Evolutionary conservation across 2,329 filamentous ascomycete genomes (phyloP).

Genomic region (Colletotrichum melonis): DNA sequence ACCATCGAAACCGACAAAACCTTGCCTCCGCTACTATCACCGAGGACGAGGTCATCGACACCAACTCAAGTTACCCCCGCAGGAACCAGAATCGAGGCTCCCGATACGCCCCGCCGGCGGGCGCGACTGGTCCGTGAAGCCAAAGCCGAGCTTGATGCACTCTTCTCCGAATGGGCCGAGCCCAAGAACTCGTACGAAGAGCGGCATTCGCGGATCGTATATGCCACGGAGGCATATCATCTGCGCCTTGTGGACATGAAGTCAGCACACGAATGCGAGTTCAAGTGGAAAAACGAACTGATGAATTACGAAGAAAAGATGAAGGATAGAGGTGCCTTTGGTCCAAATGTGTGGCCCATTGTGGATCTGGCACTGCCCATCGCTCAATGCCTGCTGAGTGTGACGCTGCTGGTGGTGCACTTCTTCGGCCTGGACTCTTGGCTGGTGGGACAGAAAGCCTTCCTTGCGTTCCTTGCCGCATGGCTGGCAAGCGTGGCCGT

Average conservation of each 20-base stretch:
- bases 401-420: neutral
- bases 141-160: conserved; percentile 13
- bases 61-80: neutral
- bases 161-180: conserved; percentile 11
- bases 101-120: conserved; percentile 10
- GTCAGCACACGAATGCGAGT: conserved; percentile 26
- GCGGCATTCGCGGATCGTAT: conserved; percentile 21
- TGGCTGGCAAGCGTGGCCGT: neutral
- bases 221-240: conserved; percentile 30
- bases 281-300: conserved; percentile 25
- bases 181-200: conserved; percentile 24
- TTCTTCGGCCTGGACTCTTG: neutral
- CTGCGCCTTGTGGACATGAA: conserved; percentile 15
- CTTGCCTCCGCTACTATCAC: neutral
- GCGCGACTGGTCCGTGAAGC: conserved; percentile 18
- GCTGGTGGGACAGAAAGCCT: neutral
- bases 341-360: conserved; percentile 7
- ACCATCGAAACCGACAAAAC: conserved; percentile 4
- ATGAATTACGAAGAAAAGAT: conserved; percentile 14
- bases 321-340: conserved; percentile 9
- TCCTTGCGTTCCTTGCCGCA: neutral
- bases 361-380: conserved; percentile 8
- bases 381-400: neutral
- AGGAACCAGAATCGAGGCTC: neutral
- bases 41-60: neutral